Conservation (phyloP, 768 basidiomycete genomes). For the Pulveroboletus sp. region DNA sequence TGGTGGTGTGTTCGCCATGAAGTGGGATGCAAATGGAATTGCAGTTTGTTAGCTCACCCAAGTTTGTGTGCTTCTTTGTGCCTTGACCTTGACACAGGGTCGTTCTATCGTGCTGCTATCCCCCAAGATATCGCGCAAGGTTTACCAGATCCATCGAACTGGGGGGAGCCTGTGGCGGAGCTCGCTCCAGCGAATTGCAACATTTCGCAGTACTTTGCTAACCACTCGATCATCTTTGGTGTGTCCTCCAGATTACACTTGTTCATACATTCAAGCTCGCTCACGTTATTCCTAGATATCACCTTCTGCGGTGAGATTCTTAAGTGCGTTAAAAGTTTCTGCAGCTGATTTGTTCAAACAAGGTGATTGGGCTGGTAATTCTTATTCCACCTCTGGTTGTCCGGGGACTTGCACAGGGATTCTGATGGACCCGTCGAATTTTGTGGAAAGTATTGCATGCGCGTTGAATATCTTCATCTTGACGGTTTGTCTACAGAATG, state of each 20-base stretch:
- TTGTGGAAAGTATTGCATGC: conserved; percentile 49
- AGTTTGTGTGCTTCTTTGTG: not conserved
- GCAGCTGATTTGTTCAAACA: conserved; percentile 11
- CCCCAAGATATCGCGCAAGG: conserved; percentile 64
- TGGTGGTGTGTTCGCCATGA: conserved; percentile 87
- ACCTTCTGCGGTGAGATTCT: conserved; percentile 68
- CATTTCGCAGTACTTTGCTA: conserved; percentile 54
- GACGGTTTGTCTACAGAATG: conserved; percentile 49
- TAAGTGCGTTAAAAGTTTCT: not conserved
- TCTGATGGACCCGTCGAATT: conserved; percentile 68
- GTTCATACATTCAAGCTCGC: conserved; percentile 14
- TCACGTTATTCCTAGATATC: conserved; percentile 55
- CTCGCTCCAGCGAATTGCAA: conserved; percentile 56
- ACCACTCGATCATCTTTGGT: conserved; percentile 79
- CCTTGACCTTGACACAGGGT: conserved; percentile 47
- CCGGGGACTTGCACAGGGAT: conserved; percentile 68
- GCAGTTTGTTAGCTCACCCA: conserved; percentile 57
- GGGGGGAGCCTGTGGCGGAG: conserved; percentile 67
- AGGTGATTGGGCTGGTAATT: conserved; percentile 87
- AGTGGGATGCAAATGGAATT: conserved; percentile 79
- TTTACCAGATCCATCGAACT: conserved; percentile 60
- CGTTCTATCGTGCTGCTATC: conserved; percentile 76
- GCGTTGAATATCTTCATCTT: not conserved
- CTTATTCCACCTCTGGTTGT: conserved; percentile 69
- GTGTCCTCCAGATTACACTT: conserved; percentile 27